Evolutionary conservation across 1,284 basidiomycete species (phyloP), one percentile per base, ranked within the genome.

Genomic region (Hemileccinum hortonii): DNA sequence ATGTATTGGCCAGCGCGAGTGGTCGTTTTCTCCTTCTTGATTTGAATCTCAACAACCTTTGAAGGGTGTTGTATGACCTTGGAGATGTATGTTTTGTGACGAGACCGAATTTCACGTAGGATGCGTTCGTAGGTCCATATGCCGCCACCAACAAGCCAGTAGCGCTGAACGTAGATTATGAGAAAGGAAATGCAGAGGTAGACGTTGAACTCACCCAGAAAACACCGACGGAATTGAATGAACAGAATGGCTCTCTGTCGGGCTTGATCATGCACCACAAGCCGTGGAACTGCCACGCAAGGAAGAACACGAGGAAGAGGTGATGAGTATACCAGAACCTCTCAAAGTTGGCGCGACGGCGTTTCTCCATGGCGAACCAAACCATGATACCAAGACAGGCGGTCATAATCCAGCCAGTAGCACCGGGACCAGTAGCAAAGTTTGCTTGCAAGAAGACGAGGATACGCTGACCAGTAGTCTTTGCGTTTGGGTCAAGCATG

Each of bases 181-280:
- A 61, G 46, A 32, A 16, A 40, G 0, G 47, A 44, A 45, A 46
- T 39, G 26, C 16, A 38, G 14, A 30, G 9, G 14, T 19, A 43
- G 32, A 50, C 29, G 18, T 49, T 7, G 33, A 21, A 74, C 83
- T 58, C 61, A 92, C 87, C 93, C 93, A 96, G 75, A 96, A 95
- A 56, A 94, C 90, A 61, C 92, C 93, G 59, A 94, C 85, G n/a
- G 75, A 81, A 66, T 87, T 88, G 70, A 70, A 87, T 6, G 87
- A 90, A 73, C 93, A 96, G 72, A 80, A 92, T 0, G 90, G 92
- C 0, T 87, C 80, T 49, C 87, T 77, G 70, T 94, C 91, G n/a
- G 92, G 92, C 73, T 92, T 74, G 71, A 92, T 90, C 89, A 91
- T 92, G 71, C 92, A 94, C 81, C 93, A 94, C 88, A 94, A 90